Base-by-base conservation (phyloP, 2,329 filamentous ascomycete species). In the Aspergillus piperis region DNA sequence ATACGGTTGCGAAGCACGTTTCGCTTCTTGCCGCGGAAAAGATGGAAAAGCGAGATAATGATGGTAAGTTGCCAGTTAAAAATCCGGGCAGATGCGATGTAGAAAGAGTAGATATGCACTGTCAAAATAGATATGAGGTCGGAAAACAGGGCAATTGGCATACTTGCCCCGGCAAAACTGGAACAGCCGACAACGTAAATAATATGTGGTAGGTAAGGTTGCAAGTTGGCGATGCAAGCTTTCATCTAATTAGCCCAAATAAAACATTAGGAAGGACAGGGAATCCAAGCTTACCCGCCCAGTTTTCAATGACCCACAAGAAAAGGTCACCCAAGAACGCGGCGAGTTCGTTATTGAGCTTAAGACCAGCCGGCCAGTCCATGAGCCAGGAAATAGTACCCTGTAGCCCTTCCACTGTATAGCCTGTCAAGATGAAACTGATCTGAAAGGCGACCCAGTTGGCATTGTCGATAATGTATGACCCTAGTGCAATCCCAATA, bases 61-160 rank as follows among this genome's bases (percentile, higher is more conserved):
- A 99, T 98, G 3, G 90, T 96, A 62, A 99, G 87, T 77, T 99
- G 95, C 95, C 95, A 99, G 78, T 98, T 92, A 77, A 94, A 99
- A 70, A 99, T 98, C 54, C 95, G 89, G 2, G 95, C 95, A 8
- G 93, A 96, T 15, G 96, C 94, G 59, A 98, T 89, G 76, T 99
- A 99, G 76, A 99, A 99, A 1, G 90, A 96, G 80, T 98, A 96
- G 58, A 99, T 97, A 77, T 99, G 95, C 38, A 99, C 81, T 1
- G 96, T 99, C 61, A 98, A 82, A 50, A 96, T 84, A 1, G 94
- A 96, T 3, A 98, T 83, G 6, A 99, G 84, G 74, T 99, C 95
- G 0, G 94, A 98, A 76, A 96, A 94, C 62, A 99, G 86, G 19
- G 94, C 92, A 56, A 99, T 95, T 2, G 96, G 93, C 90, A 99